These are phyloP conservation scores for Chlamydomonas eustigma DNA, from an alignment of 139 green algal genomes.

Conservation along the genomic window DNA sequence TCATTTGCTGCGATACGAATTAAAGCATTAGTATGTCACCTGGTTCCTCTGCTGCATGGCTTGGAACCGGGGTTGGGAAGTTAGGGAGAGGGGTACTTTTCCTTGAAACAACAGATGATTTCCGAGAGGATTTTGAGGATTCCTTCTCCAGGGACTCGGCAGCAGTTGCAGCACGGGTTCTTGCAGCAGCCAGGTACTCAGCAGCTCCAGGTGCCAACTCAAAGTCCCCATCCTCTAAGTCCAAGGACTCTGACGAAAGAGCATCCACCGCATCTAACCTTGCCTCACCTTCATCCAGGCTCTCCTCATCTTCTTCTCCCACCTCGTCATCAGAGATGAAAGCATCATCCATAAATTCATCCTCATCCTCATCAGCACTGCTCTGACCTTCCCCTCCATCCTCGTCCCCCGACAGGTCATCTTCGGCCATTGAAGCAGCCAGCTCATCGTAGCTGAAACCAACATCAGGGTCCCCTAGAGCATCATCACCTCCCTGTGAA, in stretches of 20 bases:
- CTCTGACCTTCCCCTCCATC: neutral
- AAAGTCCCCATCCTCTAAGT: neutral
- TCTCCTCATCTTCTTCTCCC: neutral
- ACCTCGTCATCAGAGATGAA: neutral
- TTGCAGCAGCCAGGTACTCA: slow-evolving; percentile 6
- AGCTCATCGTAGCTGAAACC: slow-evolving; percentile 13
- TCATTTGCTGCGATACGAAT: neutral
- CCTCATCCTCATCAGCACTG: slow-evolving; percentile 1
- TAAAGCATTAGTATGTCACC: neutral
- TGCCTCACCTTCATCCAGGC: neutral
- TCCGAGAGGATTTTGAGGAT: neutral
- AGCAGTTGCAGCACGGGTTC: neutral
- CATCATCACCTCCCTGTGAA: neutral
- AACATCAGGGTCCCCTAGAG: slow-evolving; percentile 12
- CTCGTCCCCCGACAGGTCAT: neutral
- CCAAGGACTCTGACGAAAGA: neutral
- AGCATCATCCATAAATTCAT: neutral
- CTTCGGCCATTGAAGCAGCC: neutral
- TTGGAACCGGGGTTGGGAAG: too few species aligned
- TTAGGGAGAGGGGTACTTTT: too few species aligned
- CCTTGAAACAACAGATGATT: too few species aligned
- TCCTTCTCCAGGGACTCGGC: slow-evolving; percentile 6
- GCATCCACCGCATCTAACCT: neutral
- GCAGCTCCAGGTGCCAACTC: slow-evolving; percentile 9
- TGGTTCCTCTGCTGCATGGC: too few species aligned